A percentile compares a stretch with the other conserved stretches of the same genome.
Conservation (phyloP, 1,284 basidiomycete species). For the Cerioporus squamosus region DNA sequence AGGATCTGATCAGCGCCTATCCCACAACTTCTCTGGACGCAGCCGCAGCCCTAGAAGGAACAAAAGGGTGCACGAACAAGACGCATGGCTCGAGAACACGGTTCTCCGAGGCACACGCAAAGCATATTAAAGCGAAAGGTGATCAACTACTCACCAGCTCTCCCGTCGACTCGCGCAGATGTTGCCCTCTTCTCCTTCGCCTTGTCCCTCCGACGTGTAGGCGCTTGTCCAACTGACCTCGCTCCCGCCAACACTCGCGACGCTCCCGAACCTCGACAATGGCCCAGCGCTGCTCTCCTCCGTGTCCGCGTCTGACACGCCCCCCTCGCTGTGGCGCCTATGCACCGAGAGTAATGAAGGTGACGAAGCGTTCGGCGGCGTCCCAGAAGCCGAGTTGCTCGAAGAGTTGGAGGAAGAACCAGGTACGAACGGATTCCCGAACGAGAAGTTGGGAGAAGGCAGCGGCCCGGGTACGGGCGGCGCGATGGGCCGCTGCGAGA, state of each 20-base stretch:
- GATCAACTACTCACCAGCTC: slow-evolving; percentile 27
- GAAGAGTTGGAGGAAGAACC: slow-evolving; percentile 23
- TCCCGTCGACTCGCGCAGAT: slow-evolving; percentile 19
- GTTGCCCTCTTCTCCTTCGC: slow-evolving; percentile 16
- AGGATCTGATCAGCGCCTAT: slow-evolving; percentile 9
- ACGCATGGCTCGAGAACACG: not conserved
- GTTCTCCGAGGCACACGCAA: not conserved
- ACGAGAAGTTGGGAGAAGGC: slow-evolving; percentile 70
- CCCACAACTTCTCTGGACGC: not conserved
- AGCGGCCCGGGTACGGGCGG: slow-evolving; percentile 70
- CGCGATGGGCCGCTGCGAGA: slow-evolving; percentile 51
- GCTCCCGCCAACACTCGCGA: slow-evolving; percentile 34
- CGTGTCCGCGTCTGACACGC: slow-evolving; percentile 26
- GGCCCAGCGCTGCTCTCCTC: slow-evolving; percentile 25
- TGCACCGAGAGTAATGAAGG: slow-evolving; percentile 17
- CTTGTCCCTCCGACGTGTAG: slow-evolving; percentile 20
- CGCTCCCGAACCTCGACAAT: slow-evolving; percentile 29
- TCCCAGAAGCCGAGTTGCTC: slow-evolving; percentile 18
- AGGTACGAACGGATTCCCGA: slow-evolving; percentile 52
- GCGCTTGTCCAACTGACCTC: slow-evolving; percentile 33
- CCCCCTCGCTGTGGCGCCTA: slow-evolving; percentile 22
- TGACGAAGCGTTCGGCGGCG: slow-evolving; percentile 20
- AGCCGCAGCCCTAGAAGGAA: not conserved
- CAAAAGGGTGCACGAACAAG: not conserved
- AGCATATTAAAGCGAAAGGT: not conserved